Percentiles rank a stretch among this genome's conserved stretches.
These are phyloP conservation scores for Beauveria pseudobassiana DNA, from an alignment of 2,329 filamentous ascomycete species.

Conservation along the genomic window DNA sequence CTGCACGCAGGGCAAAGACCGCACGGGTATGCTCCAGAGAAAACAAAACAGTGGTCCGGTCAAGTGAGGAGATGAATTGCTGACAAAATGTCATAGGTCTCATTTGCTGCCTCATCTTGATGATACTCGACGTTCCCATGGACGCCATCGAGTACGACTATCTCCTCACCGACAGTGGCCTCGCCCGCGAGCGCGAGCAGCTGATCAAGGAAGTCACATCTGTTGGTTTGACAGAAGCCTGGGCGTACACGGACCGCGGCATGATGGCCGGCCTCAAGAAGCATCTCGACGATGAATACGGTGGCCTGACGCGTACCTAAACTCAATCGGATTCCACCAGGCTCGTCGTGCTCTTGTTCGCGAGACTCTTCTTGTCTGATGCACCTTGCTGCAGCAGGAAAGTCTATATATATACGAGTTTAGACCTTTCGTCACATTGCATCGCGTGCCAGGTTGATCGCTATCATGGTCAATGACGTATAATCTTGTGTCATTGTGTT, in stretches of 20 bases:
- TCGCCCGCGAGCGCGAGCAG: slow-evolving; percentile 53
- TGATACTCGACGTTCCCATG: slow-evolving; percentile 51
- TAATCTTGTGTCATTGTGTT: too few species aligned
- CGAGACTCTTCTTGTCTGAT: slow-evolving; percentile 35
- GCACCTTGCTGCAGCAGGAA: background rate
- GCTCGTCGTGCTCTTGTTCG: slow-evolving; percentile 34
- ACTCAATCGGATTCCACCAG: slow-evolving; percentile 49
- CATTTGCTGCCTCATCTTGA: slow-evolving; percentile 58
- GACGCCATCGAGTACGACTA: slow-evolving; percentile 67
- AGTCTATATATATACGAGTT: background rate
- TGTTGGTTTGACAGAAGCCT: slow-evolving; percentile 67
- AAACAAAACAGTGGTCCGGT: too few species aligned
- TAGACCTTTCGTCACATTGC: too few species aligned
- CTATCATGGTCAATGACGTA: too few species aligned
- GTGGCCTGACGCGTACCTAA: slow-evolving; percentile 60
- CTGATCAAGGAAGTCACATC: slow-evolving; percentile 60
- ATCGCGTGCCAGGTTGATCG: too few species aligned
- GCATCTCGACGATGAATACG: slow-evolving; percentile 56
- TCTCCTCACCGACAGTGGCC: slow-evolving; percentile 50
- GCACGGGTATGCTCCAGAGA: slow-evolving; percentile 30
- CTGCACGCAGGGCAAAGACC: slow-evolving; percentile 86
- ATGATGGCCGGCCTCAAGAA: slow-evolving; percentile 53
- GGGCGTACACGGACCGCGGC: slow-evolving; percentile 56
- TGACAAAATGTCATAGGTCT: slow-evolving; percentile 44
- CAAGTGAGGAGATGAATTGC: too few species aligned